Conservation (phyloP, 2,329 filamentous ascomycete species). For the Aspergillus unguis region DNA sequence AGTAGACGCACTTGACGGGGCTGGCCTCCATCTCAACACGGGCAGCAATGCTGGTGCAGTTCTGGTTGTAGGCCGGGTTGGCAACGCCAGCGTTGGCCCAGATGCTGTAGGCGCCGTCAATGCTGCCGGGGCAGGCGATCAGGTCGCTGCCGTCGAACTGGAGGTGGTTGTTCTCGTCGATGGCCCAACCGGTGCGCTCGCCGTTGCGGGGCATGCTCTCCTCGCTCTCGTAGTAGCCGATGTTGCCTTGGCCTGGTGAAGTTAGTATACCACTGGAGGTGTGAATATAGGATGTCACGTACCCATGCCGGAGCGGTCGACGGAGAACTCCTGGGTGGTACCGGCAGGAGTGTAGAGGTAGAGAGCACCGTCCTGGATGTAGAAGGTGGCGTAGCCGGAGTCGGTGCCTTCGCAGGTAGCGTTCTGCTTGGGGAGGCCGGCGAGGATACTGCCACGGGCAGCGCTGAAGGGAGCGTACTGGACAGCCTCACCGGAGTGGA, state of each 20-base stretch:
- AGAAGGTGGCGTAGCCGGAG: constrained; percentile 50
- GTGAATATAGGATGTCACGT: constrained; percentile 14
- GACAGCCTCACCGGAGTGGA: constrained; percentile 50
- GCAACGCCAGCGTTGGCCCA: constrained; percentile 27
- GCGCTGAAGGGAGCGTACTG: constrained; percentile 51
- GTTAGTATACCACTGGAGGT: constrained; percentile 5
- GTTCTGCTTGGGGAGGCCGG: constrained; percentile 46
- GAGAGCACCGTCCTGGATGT: constrained; percentile 46
- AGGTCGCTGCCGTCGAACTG: constrained; percentile 46
- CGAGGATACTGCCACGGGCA: constrained; percentile 41
- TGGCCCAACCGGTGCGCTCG: constrained; percentile 49
- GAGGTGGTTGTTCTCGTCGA: constrained; percentile 47
- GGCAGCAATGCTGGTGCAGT: constrained; percentile 35
- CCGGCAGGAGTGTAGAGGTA: constrained; percentile 48
- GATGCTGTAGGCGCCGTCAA: constrained; percentile 43
- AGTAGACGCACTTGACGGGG: constrained; percentile 28
- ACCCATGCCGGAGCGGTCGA: constrained; percentile 60
- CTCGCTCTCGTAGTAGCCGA: constrained; percentile 53
- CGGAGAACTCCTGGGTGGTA: constrained; percentile 50
- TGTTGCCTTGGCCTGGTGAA: constrained; percentile 49
- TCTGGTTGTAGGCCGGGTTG: constrained; percentile 30
- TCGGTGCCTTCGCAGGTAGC: constrained; percentile 46
- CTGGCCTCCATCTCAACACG: constrained; percentile 22
- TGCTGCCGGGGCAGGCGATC: constrained; percentile 53
- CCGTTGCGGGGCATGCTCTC: constrained; percentile 39